Evolutionary conservation across 1,284 basidiomycete genomes (phyloP), one percentile per base, ranked within the genome.

Genomic region (Cryptococcus sp.): DNA sequence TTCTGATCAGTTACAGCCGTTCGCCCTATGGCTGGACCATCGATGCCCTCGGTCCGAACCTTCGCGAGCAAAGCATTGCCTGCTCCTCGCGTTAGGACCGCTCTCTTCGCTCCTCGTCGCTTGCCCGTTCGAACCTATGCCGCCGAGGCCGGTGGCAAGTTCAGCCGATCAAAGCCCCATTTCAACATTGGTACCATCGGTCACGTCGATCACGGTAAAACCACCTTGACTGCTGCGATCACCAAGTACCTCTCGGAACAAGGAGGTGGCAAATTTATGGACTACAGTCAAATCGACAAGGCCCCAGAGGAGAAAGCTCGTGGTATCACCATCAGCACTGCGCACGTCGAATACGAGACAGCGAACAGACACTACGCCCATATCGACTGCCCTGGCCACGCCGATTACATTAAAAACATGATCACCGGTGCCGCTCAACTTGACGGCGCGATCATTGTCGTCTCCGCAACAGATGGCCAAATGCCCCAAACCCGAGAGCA

Each of bases 401-500:
- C 81, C 58, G 81, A 81, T 69, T 67, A 71, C 58, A 71, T 69
- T 64, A 69, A 71, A 80, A 97, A 97, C 86, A 99, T 99, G 95
- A 99, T 99, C 76, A 99, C 96, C 63, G 95, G 95, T 82, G 95
- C 95, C 58, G 94, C 96, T 50, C 96, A 99, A 79, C 97, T 99
- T 89, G 95, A 97, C 71, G 93, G 92, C 67, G 91, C 90, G 71
- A 94, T 95, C 76, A 94, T 95, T 71, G 92, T 99, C 69, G 96
- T 99, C 42, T 97, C 96, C 54, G 96, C 96, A 22, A 96, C 93
- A 25, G 96, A 99, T 77, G 96, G 96, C 70, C 94, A 98, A 82
- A 99, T 99, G 96, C 96, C 96, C 57, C 96, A 99, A 81, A 99
- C 96, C 56, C 88, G 95, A 70, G 96, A 99, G 83, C 96, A 99